Evolutionary conservation across 2,329 filamentous ascomycete species (phyloP).

Genomic region (Phaeosphaeriaceae sp.): DNA sequence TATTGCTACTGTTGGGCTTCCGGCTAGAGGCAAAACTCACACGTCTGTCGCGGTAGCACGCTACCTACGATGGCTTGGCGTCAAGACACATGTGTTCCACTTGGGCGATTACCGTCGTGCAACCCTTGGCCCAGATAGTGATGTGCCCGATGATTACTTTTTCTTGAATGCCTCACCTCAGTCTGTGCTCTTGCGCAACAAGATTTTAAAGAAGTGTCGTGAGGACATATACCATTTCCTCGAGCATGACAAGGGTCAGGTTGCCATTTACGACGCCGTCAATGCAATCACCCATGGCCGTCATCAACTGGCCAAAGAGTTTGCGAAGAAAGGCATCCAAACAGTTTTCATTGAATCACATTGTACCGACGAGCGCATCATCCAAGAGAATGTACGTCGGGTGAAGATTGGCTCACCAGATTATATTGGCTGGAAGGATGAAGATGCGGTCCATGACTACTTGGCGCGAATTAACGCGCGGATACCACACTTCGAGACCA

Average conservation of each 20-base stretch:
- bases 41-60: constrained; percentile 94
- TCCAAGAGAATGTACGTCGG: constrained; percentile 94
- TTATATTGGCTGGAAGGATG: constrained; percentile 90
- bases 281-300: constrained; percentile 87
- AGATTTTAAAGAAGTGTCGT: constrained; percentile 95
- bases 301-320: constrained; percentile 87
- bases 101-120: constrained; percentile 94
- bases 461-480: constrained; percentile 86
- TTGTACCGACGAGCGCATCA: constrained; percentile 90
- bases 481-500: constrained; percentile 95
- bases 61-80: constrained; percentile 94
- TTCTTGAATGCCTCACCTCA: constrained; percentile 91
- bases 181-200: constrained; percentile 92
- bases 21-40: constrained; percentile 96
- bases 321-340: constrained; percentile 95
- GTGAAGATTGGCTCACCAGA: constrained; percentile 98
- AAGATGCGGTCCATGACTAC: constrained; percentile 92
- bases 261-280: constrained; percentile 97
- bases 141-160: constrained; percentile 97
- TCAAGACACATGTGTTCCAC: constrained; percentile 98
- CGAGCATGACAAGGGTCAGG: constrained; percentile 96
- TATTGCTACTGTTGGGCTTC: constrained; percentile 94
- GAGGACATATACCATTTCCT: constrained; percentile 97
- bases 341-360: constrained; percentile 97
- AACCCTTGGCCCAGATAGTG: constrained; percentile 80